phyloP scores from a whole-genome alignment of 75 land plant genomes.

The Picea glauca region DNA sequence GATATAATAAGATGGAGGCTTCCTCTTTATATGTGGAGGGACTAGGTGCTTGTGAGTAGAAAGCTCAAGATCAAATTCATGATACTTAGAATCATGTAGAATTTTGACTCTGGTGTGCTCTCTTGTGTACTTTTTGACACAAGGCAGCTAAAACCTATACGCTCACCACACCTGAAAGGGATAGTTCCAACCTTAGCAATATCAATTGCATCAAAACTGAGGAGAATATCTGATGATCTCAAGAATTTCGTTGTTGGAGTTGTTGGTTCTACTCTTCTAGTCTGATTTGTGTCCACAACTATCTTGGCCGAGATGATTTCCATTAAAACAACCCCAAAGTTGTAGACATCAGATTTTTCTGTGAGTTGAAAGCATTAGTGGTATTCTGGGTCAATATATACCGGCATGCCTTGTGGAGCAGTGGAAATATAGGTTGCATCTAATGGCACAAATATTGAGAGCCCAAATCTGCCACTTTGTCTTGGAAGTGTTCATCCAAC shows the following conservation, averaged over 20 bases:
- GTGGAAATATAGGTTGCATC: no score
- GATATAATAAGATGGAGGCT: conserved; percentile 91
- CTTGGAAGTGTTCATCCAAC: no score
- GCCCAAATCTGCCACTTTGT: no score
- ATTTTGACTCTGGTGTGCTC: conserved; percentile 72
- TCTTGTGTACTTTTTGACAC: conserved; percentile 95
- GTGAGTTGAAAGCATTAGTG: no score
- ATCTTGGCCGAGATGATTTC: no score
- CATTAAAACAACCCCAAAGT: no score
- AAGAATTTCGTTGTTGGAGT: conserved; percentile 69
- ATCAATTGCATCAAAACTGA: conserved; percentile 90
- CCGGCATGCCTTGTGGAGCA: no score
- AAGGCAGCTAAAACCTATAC: conserved; percentile 94
- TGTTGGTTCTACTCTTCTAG: conserved; percentile 88
- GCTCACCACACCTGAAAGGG: conserved; percentile 94
- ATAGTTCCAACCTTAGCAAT: conserved; percentile 98
- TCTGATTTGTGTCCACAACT: no score
- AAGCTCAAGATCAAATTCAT: conserved; percentile 64
- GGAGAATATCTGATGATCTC: conserved; percentile 73
- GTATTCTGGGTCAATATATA: no score
- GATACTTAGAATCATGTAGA: conserved; percentile 51
- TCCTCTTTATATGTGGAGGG: conserved; percentile 84
- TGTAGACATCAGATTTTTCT: no score
- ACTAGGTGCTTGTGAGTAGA: conserved; percentile 68
- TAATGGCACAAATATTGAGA: no score